phyloP scores from a whole-genome alignment of 306 rosid species.

The Cicer arietinum region DNA sequence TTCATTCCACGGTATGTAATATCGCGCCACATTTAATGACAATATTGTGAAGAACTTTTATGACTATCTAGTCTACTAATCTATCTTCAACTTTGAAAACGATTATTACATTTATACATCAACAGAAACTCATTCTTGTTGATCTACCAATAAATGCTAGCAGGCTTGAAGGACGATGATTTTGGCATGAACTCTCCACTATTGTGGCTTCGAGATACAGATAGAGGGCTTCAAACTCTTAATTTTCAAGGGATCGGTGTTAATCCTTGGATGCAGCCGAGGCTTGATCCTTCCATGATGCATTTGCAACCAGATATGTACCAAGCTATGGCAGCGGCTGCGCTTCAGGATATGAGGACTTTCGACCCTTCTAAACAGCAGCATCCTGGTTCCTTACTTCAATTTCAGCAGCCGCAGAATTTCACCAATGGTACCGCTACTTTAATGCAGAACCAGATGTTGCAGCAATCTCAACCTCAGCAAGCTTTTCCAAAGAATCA shows the following conservation, averaged over 20 bases:
- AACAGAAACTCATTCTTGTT: not conserved
- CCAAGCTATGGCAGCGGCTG: constrained; percentile 95
- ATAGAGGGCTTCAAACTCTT: constrained; percentile 78
- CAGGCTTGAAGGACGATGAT: constrained; percentile 91
- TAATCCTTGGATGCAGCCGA: constrained; percentile 90
- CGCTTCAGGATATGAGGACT: constrained; percentile 87
- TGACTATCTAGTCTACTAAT: not conserved
- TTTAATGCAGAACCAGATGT: constrained; percentile 73
- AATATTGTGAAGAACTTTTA: not conserved
- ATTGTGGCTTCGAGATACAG: constrained; percentile 81
- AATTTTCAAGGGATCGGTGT: constrained; percentile 84
- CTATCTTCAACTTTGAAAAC: constrained; percentile 12
- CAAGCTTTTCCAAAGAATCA: constrained; percentile 61
- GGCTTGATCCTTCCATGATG: constrained; percentile 78
- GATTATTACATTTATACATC: constrained; percentile 12
- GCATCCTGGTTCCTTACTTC: constrained; percentile 64
- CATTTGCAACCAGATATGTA: constrained; percentile 85
- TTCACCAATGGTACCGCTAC: constrained; percentile 64
- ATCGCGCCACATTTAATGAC: constrained; percentile 14
- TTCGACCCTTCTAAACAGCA: constrained; percentile 74
- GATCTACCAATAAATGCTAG: constrained; percentile 12
- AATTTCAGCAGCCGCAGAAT: constrained; percentile 85
- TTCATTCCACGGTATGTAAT: constrained; percentile 73
- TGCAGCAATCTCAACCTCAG: constrained; percentile 83
- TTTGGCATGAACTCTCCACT: constrained; percentile 77